Evolutionary conservation across 306 rosid species (phyloP).

Genomic region (Casuarina glauca): DNA sequence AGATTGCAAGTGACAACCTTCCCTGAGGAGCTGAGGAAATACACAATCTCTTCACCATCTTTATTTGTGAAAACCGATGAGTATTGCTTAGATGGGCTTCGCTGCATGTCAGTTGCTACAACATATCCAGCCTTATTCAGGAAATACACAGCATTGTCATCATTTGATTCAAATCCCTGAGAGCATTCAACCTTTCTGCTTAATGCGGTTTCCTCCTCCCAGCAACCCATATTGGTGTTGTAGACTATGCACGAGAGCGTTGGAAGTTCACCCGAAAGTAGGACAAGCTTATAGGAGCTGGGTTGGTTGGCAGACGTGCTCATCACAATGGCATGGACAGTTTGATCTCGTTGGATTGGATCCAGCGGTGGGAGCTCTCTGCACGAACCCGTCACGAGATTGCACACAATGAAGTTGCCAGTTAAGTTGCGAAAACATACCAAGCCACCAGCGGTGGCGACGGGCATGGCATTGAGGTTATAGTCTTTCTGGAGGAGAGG

Average conservation of each 20-base stretch:
- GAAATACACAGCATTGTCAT: constrained; percentile 81
- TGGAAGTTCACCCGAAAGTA: constrained; percentile 75
- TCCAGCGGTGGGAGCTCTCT: constrained; percentile 60
- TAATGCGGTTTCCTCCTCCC: constrained; percentile 65
- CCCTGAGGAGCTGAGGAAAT: constrained; percentile 79
- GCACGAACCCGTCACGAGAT: constrained; percentile 67
- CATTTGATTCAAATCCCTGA: constrained; percentile 47
- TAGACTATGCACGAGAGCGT: constrained; percentile 59
- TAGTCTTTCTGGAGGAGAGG: constrained; percentile 39
- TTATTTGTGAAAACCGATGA: constrained; percentile 67
- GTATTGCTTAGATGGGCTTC: constrained; percentile 91
- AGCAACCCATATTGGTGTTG: constrained; percentile 48
- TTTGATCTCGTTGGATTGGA: constrained; percentile 31
- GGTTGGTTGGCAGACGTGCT: constrained; percentile 30
- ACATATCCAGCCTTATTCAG: constrained; percentile 86
- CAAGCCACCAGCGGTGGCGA: constrained; percentile 85
- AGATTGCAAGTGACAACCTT: constrained; percentile 72
- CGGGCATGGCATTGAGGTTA: constrained; percentile 63
- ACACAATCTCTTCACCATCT: constrained; percentile 56
- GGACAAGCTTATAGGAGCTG: constrained; percentile 55
- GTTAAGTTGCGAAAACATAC: constrained; percentile 64
- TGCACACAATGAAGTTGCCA: constrained; percentile 60
- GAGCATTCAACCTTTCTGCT: constrained; percentile 43
- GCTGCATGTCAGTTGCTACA: constrained; percentile 84
- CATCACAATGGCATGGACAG: constrained; percentile 87